Evolutionary conservation across 192 early-diverging fungal species (phyloP).

Genomic region (Backusella luteola): DNA sequence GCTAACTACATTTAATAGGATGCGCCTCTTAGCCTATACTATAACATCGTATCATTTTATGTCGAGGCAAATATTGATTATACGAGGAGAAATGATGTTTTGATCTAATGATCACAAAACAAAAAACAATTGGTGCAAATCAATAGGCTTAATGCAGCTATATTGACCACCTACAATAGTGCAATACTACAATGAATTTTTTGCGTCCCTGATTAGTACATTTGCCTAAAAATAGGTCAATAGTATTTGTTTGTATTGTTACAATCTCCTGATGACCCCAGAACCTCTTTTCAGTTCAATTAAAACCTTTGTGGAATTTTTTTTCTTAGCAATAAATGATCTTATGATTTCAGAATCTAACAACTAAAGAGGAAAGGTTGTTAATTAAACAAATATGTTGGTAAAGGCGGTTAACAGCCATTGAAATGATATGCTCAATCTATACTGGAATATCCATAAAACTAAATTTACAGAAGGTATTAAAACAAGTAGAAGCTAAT

Average conservation of each 20-base stretch:
- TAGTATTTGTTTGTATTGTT: background rate
- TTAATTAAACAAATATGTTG: background rate
- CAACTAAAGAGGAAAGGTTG: background rate
- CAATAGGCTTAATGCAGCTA: background rate
- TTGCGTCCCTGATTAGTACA: background rate
- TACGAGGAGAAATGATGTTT: background rate
- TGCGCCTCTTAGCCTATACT: background rate
- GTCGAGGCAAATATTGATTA: background rate
- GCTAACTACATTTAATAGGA: background rate
- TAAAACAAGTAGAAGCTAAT: background rate
- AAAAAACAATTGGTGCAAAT: background rate
- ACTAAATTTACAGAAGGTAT: background rate
- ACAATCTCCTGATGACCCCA: background rate
- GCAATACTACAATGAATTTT: background rate
- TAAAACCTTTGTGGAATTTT: background rate
- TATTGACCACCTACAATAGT: background rate
- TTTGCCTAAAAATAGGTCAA: background rate
- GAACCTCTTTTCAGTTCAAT: background rate
- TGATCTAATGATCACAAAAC: background rate
- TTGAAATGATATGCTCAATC: background rate
- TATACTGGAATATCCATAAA: background rate
- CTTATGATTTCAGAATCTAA: background rate
- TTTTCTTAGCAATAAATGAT: background rate
- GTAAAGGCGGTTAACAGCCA: background rate
- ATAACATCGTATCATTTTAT: background rate